A percentile compares a stretch with the other conserved stretches of the same genome.
Conservation (phyloP, 495 filamentous ascomycete species). For the Oidiodendron maius region DNA sequence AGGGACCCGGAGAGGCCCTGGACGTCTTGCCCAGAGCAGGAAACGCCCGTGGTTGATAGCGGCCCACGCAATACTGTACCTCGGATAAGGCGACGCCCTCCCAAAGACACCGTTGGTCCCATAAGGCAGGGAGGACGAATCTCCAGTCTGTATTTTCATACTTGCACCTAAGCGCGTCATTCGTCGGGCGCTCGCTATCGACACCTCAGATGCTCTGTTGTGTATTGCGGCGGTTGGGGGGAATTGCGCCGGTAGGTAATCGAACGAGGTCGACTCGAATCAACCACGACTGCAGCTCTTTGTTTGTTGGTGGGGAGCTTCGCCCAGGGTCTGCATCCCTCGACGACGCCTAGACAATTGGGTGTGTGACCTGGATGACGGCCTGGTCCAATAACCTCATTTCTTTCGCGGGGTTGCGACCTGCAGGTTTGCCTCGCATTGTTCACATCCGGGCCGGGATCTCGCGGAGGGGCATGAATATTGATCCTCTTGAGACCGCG, state of each 20-base stretch:
- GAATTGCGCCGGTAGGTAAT: no score
- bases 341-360: background rate
- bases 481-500: conserved; percentile 13
- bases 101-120: no score
- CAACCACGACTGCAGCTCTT: no score
- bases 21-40: background rate
- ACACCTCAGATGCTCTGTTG: no score
- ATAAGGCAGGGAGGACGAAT: no score
- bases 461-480: conserved; percentile 16
- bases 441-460: conserved; percentile 8
- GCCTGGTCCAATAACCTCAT: background rate
- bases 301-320: background rate
- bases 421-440: conserved; percentile 6
- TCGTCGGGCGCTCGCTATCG: no score
- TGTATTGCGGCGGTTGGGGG: no score
- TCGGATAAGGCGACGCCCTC: no score
- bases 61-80: no score
- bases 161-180: no score
- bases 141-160: background rate
- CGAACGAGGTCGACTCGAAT: no score
- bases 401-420: conserved; percentile 2
- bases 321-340: background rate
- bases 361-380: conserved; percentile 7
- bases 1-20: background rate
- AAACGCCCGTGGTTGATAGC: no score